These are phyloP conservation scores for Solanum commersonii DNA, from an alignment of 257 asterid genomes.

Conservation along the genomic window DNA sequence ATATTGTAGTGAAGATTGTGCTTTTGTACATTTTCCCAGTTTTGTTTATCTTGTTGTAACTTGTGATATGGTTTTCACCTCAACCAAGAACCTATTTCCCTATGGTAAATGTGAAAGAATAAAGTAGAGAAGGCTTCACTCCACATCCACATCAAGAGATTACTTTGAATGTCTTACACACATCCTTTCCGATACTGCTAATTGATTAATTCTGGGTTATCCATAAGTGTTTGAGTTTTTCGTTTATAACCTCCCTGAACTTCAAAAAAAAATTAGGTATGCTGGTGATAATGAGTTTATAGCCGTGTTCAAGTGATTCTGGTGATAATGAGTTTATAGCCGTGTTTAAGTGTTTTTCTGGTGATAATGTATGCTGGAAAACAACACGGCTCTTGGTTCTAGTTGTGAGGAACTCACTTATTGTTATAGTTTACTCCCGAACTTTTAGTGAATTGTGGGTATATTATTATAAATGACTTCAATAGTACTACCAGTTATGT, in stretches of 20 bases:
- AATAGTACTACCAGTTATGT: neutral
- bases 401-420: neutral
- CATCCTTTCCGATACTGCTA: neutral
- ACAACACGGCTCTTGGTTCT: neutral
- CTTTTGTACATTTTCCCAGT: neutral
- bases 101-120: neutral
- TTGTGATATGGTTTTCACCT: neutral
- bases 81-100: neutral
- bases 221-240: neutral
- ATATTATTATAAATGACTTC: neutral
- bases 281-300: neutral
- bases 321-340: neutral
- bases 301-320: neutral
- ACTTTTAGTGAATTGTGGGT: neutral
- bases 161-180: neutral
- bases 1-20: neutral
- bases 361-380: neutral
- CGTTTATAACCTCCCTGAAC: neutral
- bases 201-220: neutral
- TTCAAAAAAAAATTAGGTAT: too few species aligned
- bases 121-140: neutral
- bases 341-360: neutral
- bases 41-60: neutral
- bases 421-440: neutral
- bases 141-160: neutral